phyloP scores from a whole-genome alignment of 129 eudicot genomes.

The Arctium lappa region DNA sequence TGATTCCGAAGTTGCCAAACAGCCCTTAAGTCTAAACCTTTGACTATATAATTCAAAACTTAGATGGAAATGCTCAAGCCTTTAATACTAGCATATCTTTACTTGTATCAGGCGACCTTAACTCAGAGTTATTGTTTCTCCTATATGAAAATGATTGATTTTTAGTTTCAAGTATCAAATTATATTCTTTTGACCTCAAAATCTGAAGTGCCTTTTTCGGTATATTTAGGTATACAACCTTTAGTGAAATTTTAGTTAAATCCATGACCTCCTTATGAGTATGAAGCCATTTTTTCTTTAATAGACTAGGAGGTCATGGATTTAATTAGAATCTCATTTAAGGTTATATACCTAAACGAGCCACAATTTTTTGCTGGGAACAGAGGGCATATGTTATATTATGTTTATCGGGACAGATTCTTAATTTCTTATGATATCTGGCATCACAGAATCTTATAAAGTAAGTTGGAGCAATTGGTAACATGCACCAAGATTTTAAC shows the following conservation, averaged over 20 bases:
- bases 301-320: too few relatives aligned
- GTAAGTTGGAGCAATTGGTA: background rate
- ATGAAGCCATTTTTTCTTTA: too few relatives aligned
- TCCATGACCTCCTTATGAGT: too few relatives aligned
- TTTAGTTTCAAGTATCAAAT: background rate
- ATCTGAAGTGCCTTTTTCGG: background rate
- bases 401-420: background rate
- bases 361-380: background rate
- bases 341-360: too few relatives aligned
- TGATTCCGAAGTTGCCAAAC: too few relatives aligned
- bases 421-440: background rate
- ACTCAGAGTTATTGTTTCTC: background rate
- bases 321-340: too few relatives aligned
- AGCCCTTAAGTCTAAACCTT: background rate
- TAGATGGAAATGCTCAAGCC: background rate
- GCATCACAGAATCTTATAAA: background rate
- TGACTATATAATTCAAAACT: background rate
- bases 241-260: too few relatives aligned
- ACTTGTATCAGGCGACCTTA: background rate
- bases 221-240: too few relatives aligned
- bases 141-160: background rate
- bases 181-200: background rate
- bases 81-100: background rate
- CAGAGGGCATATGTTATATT: background rate
- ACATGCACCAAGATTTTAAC: background rate